Evolutionary conservation across 345 rosid species (phyloP).

Genomic region (Moricandia moricandioides): DNA sequence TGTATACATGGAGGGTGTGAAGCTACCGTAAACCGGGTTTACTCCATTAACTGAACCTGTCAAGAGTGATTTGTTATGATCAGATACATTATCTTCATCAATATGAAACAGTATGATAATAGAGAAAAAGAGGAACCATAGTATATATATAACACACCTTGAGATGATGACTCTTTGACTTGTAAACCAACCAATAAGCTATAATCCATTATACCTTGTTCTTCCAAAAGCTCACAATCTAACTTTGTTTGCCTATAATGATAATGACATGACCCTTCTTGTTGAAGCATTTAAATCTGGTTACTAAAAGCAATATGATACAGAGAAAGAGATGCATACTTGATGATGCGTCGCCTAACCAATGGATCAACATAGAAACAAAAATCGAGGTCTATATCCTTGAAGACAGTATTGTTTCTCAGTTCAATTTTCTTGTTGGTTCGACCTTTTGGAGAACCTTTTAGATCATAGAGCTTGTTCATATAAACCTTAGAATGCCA

Average conservation of each 20-base stretch:
- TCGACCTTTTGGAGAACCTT: conserved; percentile 57
- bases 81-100: neutral
- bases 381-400: conserved; percentile 51
- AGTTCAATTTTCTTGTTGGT: conserved; percentile 24
- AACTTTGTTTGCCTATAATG: conserved; percentile 49
- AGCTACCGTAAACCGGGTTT: conserved; percentile 25
- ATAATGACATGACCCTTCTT: neutral
- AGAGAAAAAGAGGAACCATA: neutral
- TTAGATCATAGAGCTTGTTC: conserved; percentile 49
- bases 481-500: conserved; percentile 30
- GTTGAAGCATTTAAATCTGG: neutral
- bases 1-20: conserved; percentile 33
- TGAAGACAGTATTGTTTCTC: conserved; percentile 39
- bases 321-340: conserved; percentile 24
- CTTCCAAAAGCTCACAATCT: conserved; percentile 57
- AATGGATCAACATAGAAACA: conserved; percentile 49
- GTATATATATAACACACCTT: conserved; percentile 33
- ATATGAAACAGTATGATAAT: neutral
- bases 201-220: conserved; percentile 54
- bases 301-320: neutral
- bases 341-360: conserved; percentile 40
- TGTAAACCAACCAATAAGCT: conserved; percentile 52
- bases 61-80: neutral
- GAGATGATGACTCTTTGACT: conserved; percentile 33
- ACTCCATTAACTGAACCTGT: conserved; percentile 34